Evolutionary conservation across 306 rosid species (phyloP).

Genomic region (Pyrus bretschneideri): DNA sequence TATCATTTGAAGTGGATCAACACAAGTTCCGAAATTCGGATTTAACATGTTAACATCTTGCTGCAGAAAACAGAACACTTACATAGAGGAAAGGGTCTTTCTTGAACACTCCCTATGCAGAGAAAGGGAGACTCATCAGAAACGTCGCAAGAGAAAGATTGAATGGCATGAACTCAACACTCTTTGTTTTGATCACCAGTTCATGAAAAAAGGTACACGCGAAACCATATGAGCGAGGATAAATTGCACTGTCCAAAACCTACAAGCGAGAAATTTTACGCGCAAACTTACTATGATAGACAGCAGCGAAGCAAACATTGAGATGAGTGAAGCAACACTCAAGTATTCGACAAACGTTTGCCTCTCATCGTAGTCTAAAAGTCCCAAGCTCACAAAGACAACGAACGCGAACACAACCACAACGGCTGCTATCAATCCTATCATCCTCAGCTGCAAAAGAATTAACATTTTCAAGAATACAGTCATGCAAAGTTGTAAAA

Average conservation of each 20-base stretch:
- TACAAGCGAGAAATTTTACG: neutral
- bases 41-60: neutral
- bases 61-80: constrained; percentile 9
- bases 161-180: constrained; percentile 37
- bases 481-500: neutral
- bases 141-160: constrained; percentile 38
- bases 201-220: constrained; percentile 11
- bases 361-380: constrained; percentile 15
- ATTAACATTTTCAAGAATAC: neutral
- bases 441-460: constrained; percentile 29
- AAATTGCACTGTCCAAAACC: neutral
- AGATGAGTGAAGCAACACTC: constrained; percentile 32
- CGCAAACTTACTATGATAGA: constrained; percentile 31
- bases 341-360: constrained; percentile 23
- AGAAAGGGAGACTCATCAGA: constrained; percentile 40
- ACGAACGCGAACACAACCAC: constrained; percentile 7
- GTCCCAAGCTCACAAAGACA: constrained; percentile 13
- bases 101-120: constrained; percentile 28
- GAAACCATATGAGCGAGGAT: neutral
- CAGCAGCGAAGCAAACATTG: constrained; percentile 43
- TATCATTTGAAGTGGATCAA: too few species aligned
- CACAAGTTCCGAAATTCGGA: neutral
- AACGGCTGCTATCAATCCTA: constrained; percentile 21
- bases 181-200: constrained; percentile 35
- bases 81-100: constrained; percentile 35